Evolutionary conservation across 768 basidiomycete species (phyloP), one percentile per base, ranked within the genome.

Genomic region (Auriscalpium microsporum): DNA sequence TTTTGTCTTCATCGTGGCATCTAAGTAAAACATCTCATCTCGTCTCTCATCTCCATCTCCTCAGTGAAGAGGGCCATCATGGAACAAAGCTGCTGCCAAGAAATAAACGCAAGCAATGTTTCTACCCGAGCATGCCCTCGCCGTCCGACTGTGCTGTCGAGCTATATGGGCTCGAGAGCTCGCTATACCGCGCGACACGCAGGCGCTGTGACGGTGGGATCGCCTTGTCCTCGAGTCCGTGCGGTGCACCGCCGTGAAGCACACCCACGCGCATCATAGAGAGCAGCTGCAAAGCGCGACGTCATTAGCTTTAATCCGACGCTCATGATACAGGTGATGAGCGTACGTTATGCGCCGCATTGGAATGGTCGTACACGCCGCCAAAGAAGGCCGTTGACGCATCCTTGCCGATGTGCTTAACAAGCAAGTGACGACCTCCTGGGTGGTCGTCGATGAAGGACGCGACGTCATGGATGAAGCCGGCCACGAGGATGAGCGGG

Each of bases 341-440:
- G 70, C 83, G 38, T 64, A 86, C 84, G 64, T 92, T 91, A 68
- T 92, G 88, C 7, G 90, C 88, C 46, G 89, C 87, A 65, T 92
- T 92, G 34, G 87, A 90, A 65, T 92, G 90, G 61, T 89, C 87
- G 64, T 91, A 91, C 1, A 93, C 86, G 56, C 88, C 90, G 58
- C 94, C 94, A 64, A 95, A 94, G 78, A 95, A 96, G 7, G 93
- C 92, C 0, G 90, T 90, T 3, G 92, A 92, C 3, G 89, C 93
- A 64, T 95, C 94, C 68, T 82, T 89, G 55, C 94, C 94, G 62
- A 94, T 87, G 68, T 86, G 79, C 69, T 89, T 88, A 62, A 83
- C 80, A 56, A 97, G 73, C 28, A 92, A 72, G 65, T 94, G 90
- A 3, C 85, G 82, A 13, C 94, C 94, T 61, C 94, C 93, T 4